A percentile compares a stretch with the other conserved stretches of the same genome.
Evolutionary conservation across 129 eudicot species (phyloP).

Genomic region (Dittrichia graveolens): DNA sequence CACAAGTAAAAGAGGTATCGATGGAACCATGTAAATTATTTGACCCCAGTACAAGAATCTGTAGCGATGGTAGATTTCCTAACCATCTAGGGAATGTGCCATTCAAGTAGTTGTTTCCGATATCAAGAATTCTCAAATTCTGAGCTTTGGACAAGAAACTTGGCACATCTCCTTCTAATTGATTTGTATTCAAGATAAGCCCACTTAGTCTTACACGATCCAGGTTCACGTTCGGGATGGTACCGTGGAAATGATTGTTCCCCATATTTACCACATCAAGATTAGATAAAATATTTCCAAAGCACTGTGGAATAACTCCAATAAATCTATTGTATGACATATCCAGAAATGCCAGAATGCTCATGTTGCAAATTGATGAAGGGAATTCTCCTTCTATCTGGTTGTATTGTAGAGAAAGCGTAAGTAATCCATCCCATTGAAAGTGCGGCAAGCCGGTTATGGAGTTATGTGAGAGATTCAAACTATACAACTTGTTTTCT

Average conservation of each 20-base stretch:
- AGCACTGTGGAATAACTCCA: conserved; percentile 35
- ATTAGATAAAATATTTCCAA: conserved; percentile 12
- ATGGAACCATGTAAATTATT: too few relatives aligned
- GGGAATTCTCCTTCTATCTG: conserved; percentile 3
- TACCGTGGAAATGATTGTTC: conserved; percentile 32
- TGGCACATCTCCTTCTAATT: too few relatives aligned
- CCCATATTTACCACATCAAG: conserved; percentile 20
- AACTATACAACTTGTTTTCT: neutral
- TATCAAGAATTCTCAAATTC: too few relatives aligned
- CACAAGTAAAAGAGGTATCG: too few relatives aligned
- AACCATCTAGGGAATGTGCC: too few relatives aligned
- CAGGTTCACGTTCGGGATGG: conserved; percentile 23
- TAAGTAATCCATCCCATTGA: too few relatives aligned
- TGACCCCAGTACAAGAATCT: too few relatives aligned
- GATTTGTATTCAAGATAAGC: neutral
- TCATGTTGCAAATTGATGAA: conserved; percentile 37
- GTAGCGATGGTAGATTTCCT: too few relatives aligned
- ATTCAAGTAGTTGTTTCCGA: too few relatives aligned
- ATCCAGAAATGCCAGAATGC: neutral
- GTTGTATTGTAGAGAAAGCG: too few relatives aligned
- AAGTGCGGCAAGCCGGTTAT: neutral
- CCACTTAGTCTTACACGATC: neutral
- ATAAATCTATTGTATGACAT: conserved; percentile 30
- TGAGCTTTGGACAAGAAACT: too few relatives aligned
- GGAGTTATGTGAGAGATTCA: conserved; percentile 36